A percentile compares a stretch with the other conserved stretches of the same genome.
Evolutionary conservation across 192 early-diverging fungal genomes (phyloP).

Genomic region (Dispira parvispora): DNA sequence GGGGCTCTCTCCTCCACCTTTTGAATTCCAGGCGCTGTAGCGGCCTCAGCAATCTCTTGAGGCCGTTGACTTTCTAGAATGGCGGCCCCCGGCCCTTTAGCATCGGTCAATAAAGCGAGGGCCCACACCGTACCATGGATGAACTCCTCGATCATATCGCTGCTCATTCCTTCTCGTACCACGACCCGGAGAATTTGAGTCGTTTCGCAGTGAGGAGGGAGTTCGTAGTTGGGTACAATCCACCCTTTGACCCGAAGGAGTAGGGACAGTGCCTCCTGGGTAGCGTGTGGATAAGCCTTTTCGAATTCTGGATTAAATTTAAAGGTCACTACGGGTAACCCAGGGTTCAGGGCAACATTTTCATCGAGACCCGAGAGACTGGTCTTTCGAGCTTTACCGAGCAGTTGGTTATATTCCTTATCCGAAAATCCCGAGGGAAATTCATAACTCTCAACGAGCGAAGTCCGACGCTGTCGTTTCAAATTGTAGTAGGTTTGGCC

Average conservation of each 20-base stretch:
- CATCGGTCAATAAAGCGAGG: slow-evolving; percentile 27
- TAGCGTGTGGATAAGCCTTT: slow-evolving; percentile 27
- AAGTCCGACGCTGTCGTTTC: background rate
- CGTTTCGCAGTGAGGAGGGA: slow-evolving; percentile 30
- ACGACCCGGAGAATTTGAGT: slow-evolving; percentile 49
- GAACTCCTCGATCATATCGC: slow-evolving; percentile 32
- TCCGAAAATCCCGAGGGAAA: background rate
- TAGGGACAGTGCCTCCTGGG: slow-evolving; percentile 39
- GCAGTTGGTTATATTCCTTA: slow-evolving; percentile 4
- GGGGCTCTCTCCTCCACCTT: too few species aligned
- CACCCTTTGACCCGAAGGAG: slow-evolving; percentile 48
- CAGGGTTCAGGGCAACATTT: slow-evolving; percentile 26
- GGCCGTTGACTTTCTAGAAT: background rate
- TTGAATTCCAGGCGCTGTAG: too few species aligned
- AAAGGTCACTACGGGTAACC: slow-evolving; percentile 47
- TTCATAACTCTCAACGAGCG: background rate
- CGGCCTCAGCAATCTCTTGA: too few species aligned
- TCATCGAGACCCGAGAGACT: slow-evolving; percentile 19
- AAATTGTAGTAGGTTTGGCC: slow-evolving; percentile 23
- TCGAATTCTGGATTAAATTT: slow-evolving; percentile 36
- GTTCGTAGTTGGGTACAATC: slow-evolving; percentile 64
- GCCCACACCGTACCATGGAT: slow-evolving; percentile 34
- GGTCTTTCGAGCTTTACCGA: slow-evolving; percentile 12
- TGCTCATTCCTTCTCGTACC: slow-evolving; percentile 36
- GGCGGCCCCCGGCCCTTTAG: slow-evolving; percentile 9